Conservation (phyloP, 257 asterid genomes). For the Plantago elongata region DNA sequence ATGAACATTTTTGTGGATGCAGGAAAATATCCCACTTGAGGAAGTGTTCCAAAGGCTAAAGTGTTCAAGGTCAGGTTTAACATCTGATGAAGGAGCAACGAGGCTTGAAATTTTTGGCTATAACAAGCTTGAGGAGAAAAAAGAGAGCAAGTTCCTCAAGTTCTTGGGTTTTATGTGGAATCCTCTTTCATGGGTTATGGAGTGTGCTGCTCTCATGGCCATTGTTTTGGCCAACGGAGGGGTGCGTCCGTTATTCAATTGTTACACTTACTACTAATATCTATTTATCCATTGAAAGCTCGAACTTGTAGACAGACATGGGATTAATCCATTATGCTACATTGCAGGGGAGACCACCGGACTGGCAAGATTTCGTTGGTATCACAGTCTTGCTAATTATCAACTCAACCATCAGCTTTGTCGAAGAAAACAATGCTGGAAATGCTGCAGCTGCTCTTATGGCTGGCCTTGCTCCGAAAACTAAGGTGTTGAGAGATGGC, state of each 20-base stretch:
- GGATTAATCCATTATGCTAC: neutral
- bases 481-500: constrained; percentile 55
- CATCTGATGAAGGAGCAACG: constrained; percentile 49
- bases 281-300: too few relatives aligned
- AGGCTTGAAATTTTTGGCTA: constrained; percentile 67
- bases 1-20: neutral
- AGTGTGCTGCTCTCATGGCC: constrained; percentile 84
- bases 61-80: constrained; percentile 57
- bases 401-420: constrained; percentile 56
- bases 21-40: constrained; percentile 71
- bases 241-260: constrained; percentile 14
- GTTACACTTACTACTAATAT: too few relatives aligned
- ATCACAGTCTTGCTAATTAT: constrained; percentile 40
- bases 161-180: constrained; percentile 97
- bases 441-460: constrained; percentile 60
- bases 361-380: constrained; percentile 52
- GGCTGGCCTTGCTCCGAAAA: constrained; percentile 62
- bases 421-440: constrained; percentile 56
- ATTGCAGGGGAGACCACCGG: constrained; percentile 51
- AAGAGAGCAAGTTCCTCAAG: constrained; percentile 57
- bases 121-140: constrained; percentile 84
- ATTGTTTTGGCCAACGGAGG: constrained; percentile 70
- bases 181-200: constrained; percentile 99
- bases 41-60: constrained; percentile 62
- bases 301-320: too few relatives aligned